A percentile compares a stretch with the other conserved stretches of the same genome.
Evolutionary conservation across 2,329 filamentous ascomycete genomes (phyloP).

Genomic region (Zelopaecilomyces penicillatus): DNA sequence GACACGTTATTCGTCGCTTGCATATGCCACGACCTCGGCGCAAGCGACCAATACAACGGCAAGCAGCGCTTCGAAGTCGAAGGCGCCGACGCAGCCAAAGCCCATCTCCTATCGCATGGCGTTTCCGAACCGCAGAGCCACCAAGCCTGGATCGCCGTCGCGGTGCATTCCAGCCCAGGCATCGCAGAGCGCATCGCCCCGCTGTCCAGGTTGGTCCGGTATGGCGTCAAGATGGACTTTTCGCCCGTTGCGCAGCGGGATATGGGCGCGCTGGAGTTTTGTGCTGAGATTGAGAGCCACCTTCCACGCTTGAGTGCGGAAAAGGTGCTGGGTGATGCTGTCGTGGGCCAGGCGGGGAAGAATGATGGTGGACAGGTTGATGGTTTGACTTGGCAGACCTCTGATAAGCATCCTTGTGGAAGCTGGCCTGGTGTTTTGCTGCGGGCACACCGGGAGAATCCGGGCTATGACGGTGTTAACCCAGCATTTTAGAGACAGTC

Average conservation of each 20-base stretch:
- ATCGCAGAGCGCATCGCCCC: slow-evolving; percentile 29
- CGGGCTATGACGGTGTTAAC: slow-evolving; percentile 18
- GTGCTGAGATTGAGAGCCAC: slow-evolving; percentile 13
- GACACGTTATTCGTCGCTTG: slow-evolving; percentile 25
- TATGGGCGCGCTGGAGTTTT: slow-evolving; percentile 4
- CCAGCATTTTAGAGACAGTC: slow-evolving; percentile 20
- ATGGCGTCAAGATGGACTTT: slow-evolving; percentile 26
- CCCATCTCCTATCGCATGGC: slow-evolving; percentile 18
- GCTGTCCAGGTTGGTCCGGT: slow-evolving; percentile 21
- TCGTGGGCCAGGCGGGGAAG: slow-evolving; percentile 17
- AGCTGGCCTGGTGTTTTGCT: slow-evolving; percentile 25
- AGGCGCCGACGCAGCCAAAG: slow-evolving; percentile 22
- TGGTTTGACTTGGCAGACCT: slow-evolving; percentile 16
- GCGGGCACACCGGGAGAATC: slow-evolving; percentile 21
- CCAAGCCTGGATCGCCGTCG: slow-evolving; percentile 27
- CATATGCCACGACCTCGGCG: slow-evolving; percentile 28
- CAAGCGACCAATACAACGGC: slow-evolving; percentile 20
- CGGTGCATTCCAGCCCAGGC: slow-evolving; percentile 26
- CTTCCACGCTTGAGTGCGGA: slow-evolving; percentile 19
- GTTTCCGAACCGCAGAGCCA: slow-evolving; percentile 16
- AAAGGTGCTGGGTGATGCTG: slow-evolving; percentile 17
- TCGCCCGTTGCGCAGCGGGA: slow-evolving; percentile 4
- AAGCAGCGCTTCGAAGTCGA: slow-evolving; percentile 28
- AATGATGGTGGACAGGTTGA: slow-evolving; percentile 14
- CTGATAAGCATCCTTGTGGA: slow-evolving; percentile 19